Conservation (phyloP, 1,284 basidiomycete genomes). For the Irpex sp. region DNA sequence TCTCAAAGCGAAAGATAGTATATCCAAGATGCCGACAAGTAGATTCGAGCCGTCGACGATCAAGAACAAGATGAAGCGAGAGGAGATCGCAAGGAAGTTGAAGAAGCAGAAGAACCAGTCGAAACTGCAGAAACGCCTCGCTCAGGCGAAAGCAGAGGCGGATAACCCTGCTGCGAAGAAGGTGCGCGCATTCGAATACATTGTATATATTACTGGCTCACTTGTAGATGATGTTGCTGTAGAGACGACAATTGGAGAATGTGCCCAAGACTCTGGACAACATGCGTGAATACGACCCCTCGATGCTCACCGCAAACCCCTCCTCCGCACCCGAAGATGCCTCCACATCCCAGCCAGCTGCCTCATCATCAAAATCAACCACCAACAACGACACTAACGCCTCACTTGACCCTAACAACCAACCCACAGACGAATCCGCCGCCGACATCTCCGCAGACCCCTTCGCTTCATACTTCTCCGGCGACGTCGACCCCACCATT, state of each 20-base stretch:
- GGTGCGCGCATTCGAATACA: constrained; percentile 36
- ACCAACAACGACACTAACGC: too few species aligned
- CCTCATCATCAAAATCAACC: constrained; percentile 11
- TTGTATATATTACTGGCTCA: too few species aligned
- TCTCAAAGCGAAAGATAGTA: neutral
- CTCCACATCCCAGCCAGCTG: constrained; percentile 22
- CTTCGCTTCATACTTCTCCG: constrained; percentile 69
- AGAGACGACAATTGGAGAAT: constrained; percentile 85
- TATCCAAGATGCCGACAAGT: constrained; percentile 41
- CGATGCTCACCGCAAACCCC: constrained; percentile 73
- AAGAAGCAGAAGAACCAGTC: constrained; percentile 80
- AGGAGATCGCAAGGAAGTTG: constrained; percentile 69
- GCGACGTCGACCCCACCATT: constrained; percentile 56
- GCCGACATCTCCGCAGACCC: constrained; percentile 70
- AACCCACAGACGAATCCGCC: constrained; percentile 52
- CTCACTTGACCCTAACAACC: constrained; percentile 12
- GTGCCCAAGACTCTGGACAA: constrained; percentile 93
- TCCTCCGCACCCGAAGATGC: constrained; percentile 30
- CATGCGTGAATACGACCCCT: constrained; percentile 86
- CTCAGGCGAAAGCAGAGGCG: constrained; percentile 67
- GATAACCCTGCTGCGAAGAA: constrained; percentile 70
- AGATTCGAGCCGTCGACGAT: constrained; percentile 66
- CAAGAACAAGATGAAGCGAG: constrained; percentile 83
- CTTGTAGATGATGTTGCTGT: too few species aligned
- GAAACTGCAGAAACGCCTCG: constrained; percentile 80